Percentiles rank a stretch among this genome's conserved stretches.
These are phyloP conservation scores for Flaveria linearis DNA, from an alignment of 129 eudicot species.

Conservation along the genomic window DNA sequence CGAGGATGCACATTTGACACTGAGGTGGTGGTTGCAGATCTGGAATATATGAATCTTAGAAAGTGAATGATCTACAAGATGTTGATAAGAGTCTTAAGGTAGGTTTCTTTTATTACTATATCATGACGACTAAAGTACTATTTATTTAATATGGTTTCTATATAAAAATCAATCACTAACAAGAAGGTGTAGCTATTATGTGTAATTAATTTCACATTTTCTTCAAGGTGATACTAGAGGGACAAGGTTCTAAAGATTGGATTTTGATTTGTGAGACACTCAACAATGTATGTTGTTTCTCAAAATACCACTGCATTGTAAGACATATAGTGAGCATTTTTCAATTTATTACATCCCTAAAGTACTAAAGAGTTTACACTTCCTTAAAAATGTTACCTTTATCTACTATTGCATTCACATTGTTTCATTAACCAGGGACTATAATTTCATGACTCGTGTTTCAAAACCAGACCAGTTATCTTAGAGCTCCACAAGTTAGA, in stretches of 20 bases:
- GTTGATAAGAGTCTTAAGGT: constrained; percentile 55
- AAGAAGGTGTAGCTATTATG: background rate
- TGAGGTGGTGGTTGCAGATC: constrained; percentile 52
- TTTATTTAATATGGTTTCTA: background rate
- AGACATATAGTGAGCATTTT: constrained; percentile 51
- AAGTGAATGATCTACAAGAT: constrained; percentile 62
- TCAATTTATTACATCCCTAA: too few relatives aligned
- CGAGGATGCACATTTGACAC: constrained; percentile 32
- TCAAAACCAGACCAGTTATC: too few relatives aligned
- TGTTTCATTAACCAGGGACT: too few relatives aligned
- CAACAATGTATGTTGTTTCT: constrained; percentile 63
- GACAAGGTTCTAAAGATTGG: constrained; percentile 81
- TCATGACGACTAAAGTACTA: background rate
- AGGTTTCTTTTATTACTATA: background rate
- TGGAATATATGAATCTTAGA: constrained; percentile 73
- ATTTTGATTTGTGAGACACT: constrained; percentile 68
- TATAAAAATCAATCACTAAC: background rate
- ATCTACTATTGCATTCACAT: too few relatives aligned
- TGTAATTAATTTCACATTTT: background rate
- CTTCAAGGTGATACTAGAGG: constrained; percentile 51
- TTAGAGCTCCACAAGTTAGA: too few relatives aligned
- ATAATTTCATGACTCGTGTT: too few relatives aligned
- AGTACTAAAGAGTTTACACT: too few relatives aligned
- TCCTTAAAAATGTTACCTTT: too few relatives aligned
- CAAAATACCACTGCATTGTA: constrained; percentile 56